Percentiles rank a stretch among this genome's conserved stretches.
Evolutionary conservation across 208 protist genomes (phyloP).

Genomic region (Spongospora subterranea): DNA sequence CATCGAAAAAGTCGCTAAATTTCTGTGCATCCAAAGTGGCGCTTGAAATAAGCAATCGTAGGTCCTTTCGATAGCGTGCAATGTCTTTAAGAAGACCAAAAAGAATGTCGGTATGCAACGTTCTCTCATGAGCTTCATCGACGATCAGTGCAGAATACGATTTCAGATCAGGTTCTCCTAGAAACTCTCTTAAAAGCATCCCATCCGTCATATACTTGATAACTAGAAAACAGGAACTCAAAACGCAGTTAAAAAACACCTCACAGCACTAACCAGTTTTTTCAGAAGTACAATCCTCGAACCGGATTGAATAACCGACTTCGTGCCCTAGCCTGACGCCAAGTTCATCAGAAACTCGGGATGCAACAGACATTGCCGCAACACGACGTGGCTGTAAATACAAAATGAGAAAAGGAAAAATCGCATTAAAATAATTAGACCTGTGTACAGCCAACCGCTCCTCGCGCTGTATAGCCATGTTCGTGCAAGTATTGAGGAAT

Average conservation of each 20-base stretch:
- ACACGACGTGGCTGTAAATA: conserved; percentile 93
- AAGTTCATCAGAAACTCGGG: conserved; percentile 92
- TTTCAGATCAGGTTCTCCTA: conserved; percentile 73
- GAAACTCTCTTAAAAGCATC: conserved; percentile 82
- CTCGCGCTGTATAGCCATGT: conserved; percentile 74
- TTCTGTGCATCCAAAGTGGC: conserved; percentile 98
- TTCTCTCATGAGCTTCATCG: conserved; percentile 91
- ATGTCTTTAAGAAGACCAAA: conserved; percentile 77
- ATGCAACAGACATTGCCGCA: conserved; percentile 97
- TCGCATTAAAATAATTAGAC: background rate
- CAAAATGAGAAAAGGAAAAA: background rate
- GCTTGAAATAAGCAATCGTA: conserved; percentile 98
- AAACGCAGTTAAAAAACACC: background rate
- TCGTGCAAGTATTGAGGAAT: conserved; percentile 88
- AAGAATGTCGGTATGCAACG: conserved; percentile 87
- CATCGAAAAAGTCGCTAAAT: conserved; percentile 90
- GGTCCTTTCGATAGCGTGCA: conserved; percentile 79
- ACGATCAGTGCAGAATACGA: conserved; percentile 82
- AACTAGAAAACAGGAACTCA: conserved; percentile 65
- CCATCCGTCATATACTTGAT: conserved; percentile 92
- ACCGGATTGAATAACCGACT: conserved; percentile 88
- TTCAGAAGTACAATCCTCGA: conserved; percentile 83
- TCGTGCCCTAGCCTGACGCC: conserved; percentile 77
- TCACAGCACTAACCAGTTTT: conserved; percentile 65
- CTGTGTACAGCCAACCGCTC: conserved; percentile 82